Evolutionary conservation across 768 basidiomycete genomes (phyloP), one percentile per base, ranked within the genome.

Genomic region (Baorangia bicolor): DNA sequence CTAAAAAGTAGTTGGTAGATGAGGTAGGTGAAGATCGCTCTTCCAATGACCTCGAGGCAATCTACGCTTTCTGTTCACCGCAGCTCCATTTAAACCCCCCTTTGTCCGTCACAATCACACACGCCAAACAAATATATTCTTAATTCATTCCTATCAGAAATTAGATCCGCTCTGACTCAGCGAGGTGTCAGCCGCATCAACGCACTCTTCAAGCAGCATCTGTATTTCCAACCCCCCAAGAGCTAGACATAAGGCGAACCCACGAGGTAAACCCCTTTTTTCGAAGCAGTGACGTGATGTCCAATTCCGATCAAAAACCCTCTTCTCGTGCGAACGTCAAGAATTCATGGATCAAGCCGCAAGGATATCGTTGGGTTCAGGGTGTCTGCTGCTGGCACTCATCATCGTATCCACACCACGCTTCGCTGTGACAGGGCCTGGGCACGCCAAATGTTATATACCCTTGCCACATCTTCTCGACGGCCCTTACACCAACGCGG

Each of bases 121-220:
- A 47, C 10, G 33, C 37, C 16, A 28, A 43, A 30, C 13, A 31
- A 20, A 4, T 3, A 18, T 9, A 18, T 34, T 14, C 21, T 14
- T 31, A 23, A 43, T 44, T 35, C 27, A 30, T 43, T 34, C 3
- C 35, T 25, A 12, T 25, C 47, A 28, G 34, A 1, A 30, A 20
- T 11, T 21, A 30, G 5, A 55, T 51, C 43, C 53, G 51, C 14
- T 63, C 21, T 25, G 42, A 40, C 43, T 45, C 61, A 55, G 53
- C 57, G 50, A 44, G 25, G 4, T 39, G 8, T 23, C 21, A 41
- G 23, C 28, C 10, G 8, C 8, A 45, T 39, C 10, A 16, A 37
- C 31, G 27, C 34, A 46, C 12, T 23, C 30, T 27, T 31, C 16
- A 8, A 27, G 33, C 23, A 54, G n/a, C 23, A 25, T 28, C 21